A percentile compares a stretch with the other conserved stretches of the same genome.
Conservation (phyloP, 495 filamentous ascomycete species). For the Darksidea phi region DNA sequence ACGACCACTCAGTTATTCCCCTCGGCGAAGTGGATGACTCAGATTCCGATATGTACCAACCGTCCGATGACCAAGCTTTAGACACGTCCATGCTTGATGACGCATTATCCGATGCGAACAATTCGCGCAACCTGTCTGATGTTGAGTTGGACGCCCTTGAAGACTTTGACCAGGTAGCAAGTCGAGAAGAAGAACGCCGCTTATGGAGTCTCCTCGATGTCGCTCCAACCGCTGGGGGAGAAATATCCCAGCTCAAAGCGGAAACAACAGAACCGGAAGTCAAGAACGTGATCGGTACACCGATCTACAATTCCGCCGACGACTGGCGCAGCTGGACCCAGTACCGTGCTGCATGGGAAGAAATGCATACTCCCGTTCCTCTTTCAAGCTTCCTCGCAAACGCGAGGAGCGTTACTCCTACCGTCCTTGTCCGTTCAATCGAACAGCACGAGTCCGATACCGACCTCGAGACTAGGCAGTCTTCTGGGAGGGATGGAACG, state of each 20-base stretch:
- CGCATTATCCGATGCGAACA: background rate
- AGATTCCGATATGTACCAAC: background rate
- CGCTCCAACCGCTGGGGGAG: background rate
- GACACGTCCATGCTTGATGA: background rate
- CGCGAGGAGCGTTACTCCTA: background rate
- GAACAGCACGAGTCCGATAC: background rate
- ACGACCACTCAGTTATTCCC: background rate
- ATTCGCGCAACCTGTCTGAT: conserved; percentile 31
- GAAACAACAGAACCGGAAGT: conserved; percentile 1
- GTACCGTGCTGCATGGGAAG: conserved; percentile 33
- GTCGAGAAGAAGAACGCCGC: conserved; percentile 55
- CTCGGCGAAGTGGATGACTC: background rate
- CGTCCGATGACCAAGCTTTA: conserved; percentile 10
- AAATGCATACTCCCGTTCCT: conserved; percentile 4
- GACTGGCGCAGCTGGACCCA: conserved; percentile 43
- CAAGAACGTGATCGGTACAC: conserved; percentile 13
- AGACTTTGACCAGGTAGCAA: conserved; percentile 51
- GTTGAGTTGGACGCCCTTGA: conserved; percentile 56
- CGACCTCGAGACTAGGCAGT: background rate
- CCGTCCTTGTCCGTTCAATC: background rate
- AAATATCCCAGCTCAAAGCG: background rate
- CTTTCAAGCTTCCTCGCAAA: conserved; percentile 7
- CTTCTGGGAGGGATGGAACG: background rate
- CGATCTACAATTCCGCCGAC: conserved; percentile 52
- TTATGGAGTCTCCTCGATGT: conserved; percentile 55